Evolutionary conservation across 1,284 basidiomycete genomes (phyloP).

Genomic region (Vanrija pseudolonga): DNA sequence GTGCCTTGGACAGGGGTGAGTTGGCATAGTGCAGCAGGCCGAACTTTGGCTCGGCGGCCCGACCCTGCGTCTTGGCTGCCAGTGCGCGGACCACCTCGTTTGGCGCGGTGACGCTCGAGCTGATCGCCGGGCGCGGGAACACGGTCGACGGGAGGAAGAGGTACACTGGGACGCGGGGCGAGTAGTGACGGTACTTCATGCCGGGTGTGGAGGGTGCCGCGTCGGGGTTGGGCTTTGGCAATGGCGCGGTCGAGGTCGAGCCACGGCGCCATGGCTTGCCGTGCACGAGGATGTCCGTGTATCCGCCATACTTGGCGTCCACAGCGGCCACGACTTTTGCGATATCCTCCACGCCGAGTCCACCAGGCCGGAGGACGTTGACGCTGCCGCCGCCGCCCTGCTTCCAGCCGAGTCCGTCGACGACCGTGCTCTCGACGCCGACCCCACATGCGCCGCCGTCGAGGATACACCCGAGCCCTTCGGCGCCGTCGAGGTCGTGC

Average conservation of each 20-base stretch:
- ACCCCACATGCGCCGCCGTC: constrained; percentile 90
- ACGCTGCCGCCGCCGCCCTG: constrained; percentile 61
- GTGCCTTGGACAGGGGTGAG: constrained; percentile 48
- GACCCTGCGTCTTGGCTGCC: neutral
- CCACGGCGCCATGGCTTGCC: constrained; percentile 27
- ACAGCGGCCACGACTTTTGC: constrained; percentile 57
- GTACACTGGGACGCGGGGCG: constrained; percentile 77
- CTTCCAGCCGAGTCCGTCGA: constrained; percentile 67
- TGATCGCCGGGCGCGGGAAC: constrained; percentile 50
- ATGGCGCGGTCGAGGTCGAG: neutral
- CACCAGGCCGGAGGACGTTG: constrained; percentile 85
- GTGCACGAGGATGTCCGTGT: constrained; percentile 32
- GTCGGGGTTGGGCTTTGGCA: neutral
- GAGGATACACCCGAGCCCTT: constrained; percentile 71
- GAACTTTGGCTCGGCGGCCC: constrained; percentile 47
- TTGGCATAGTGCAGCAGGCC: constrained; percentile 68
- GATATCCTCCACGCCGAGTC: constrained; percentile 85
- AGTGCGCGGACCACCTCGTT: constrained; percentile 4
- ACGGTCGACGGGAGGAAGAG: constrained; percentile 59
- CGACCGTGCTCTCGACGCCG: constrained; percentile 92
- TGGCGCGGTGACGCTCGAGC: constrained; percentile 11
- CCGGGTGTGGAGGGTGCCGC: constrained; percentile 86
- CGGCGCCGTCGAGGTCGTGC: constrained; percentile 62
- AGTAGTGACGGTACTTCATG: constrained; percentile 99
- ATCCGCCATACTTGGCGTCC: constrained; percentile 32